Base-by-base conservation (phyloP, 2,329 filamentous ascomycete genomes). In the Alternaria consortialis region DNA sequence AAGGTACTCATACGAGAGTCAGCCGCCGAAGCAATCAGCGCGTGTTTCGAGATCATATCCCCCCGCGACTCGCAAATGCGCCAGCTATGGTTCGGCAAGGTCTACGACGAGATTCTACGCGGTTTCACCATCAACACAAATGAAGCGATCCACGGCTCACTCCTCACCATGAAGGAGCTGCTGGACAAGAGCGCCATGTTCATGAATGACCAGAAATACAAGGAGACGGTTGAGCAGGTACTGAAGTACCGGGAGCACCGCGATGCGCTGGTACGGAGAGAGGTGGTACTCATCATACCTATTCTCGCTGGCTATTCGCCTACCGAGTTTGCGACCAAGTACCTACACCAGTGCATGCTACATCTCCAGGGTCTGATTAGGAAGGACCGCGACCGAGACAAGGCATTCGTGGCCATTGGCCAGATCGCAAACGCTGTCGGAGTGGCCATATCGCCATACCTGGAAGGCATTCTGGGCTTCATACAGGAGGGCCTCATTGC, bases 111-210 rank as follows among this genome's bases (percentile, higher is more conserved):
- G 80, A 89, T 93, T 17, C 85, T 92, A 61, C 85, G 87, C 62
- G 94, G 94, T 7, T 88, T 99, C 69, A 86, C 64, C n/a, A 68
- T 90, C 52, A 91, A 89, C 70, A 93, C 92, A 17, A 86, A 96
- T 56, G 95, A 99, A 77, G 91, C 89, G 61, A 90, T 97, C 42
- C 96, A 99, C 76, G 95, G 93, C n/a, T 97, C 94, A 2, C 85
- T 99, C 40, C 85, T 99, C 20, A 93, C 96, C 1, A 86, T 98
- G 72, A 96, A 94, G 77, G 94, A 98, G 80, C 86, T 99, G 48
- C 87, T 99, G 17, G 88, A 95, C 65, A 94, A 97, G 77, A 95
- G 95, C 54, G 94, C 93, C 70, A 99, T 99, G 94, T 99, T 97
- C 79, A 98, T 99, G 95, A 93, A 97, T 73, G 92, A 94, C 39